A percentile compares a stretch with the other conserved stretches of the same genome.
These are phyloP conservation scores for Striga asiatica DNA, from an alignment of 257 asterid genomes.

Conservation along the genomic window DNA sequence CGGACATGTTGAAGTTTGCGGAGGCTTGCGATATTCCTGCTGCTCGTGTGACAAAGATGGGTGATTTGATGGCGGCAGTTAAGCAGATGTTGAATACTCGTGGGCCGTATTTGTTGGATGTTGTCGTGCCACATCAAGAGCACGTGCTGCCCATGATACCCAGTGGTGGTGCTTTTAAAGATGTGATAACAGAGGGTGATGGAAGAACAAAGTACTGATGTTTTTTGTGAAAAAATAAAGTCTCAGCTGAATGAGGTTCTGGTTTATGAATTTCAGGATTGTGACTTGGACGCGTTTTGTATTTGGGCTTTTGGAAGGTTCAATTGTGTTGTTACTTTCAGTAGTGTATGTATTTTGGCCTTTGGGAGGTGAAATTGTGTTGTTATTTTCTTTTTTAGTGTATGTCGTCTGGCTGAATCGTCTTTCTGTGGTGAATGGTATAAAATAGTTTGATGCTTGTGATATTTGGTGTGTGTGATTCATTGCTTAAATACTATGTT, in stretches of 20 bases:
- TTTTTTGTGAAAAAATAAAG: background rate
- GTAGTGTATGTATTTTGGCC: background rate
- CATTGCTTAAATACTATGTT: background rate
- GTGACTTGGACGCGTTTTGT: conserved; percentile 5
- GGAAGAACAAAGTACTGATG: conserved; percentile 43
- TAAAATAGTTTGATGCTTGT: background rate
- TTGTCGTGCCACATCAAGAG: conserved; percentile 73
- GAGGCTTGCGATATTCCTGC: conserved; percentile 69
- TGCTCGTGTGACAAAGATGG: conserved; percentile 46
- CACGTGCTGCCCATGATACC: conserved; percentile 89
- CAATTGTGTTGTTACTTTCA: background rate
- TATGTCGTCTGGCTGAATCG: background rate
- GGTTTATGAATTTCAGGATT: background rate
- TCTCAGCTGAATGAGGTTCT: background rate
- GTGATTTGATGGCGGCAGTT: conserved; percentile 43
- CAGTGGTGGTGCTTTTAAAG: conserved; percentile 66
- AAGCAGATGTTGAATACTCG: conserved; percentile 69
- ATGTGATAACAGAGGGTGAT: conserved; percentile 68
- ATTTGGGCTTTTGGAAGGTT: conserved; percentile 1
- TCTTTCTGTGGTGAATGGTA: background rate
- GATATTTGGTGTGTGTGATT: conserved; percentile 1
- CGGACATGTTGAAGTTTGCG: conserved; percentile 60
- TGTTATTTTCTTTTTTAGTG: background rate
- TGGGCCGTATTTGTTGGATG: conserved; percentile 72
- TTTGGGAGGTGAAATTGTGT: background rate